phyloP scores from a whole-genome alignment of 2,329 filamentous ascomycete genomes.

The Beauveria medogensis region DNA sequence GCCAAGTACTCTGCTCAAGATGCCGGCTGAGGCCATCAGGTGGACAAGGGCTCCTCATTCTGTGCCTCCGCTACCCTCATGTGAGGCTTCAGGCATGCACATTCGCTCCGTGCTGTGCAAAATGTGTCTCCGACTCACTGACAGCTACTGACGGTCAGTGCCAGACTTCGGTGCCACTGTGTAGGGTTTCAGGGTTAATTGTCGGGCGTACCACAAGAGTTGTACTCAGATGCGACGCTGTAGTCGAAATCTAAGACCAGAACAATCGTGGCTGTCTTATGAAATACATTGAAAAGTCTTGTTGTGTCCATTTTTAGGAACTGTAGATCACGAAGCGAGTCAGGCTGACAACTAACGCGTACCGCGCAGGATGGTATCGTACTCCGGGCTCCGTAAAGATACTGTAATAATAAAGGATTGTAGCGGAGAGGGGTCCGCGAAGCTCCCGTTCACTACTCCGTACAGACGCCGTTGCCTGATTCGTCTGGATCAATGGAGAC shows the following conservation, averaged over 20 bases:
- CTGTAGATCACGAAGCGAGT: background rate
- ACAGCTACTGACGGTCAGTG: background rate
- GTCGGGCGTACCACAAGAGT: background rate
- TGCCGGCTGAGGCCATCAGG: background rate
- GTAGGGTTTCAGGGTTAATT: background rate
- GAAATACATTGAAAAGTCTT: background rate
- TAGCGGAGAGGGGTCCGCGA: background rate
- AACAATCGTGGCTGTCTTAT: background rate
- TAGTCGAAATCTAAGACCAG: background rate
- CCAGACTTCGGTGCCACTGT: background rate
- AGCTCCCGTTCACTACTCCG: background rate
- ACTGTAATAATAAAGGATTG: background rate
- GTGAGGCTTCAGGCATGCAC: conserved; percentile 6
- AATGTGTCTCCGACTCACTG: background rate
- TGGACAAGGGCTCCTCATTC: background rate
- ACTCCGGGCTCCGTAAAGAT: background rate
- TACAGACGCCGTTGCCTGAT: background rate
- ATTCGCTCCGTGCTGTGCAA: background rate
- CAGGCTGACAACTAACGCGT: background rate
- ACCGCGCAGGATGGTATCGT: background rate
- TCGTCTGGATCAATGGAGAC: background rate
- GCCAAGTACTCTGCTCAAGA: background rate
- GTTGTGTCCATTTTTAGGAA: background rate
- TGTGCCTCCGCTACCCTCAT: conserved; percentile 4
- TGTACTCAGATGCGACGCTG: background rate